phyloP scores from a whole-genome alignment of 2,329 filamentous ascomycete genomes.

The Colletotrichum magnum region DNA sequence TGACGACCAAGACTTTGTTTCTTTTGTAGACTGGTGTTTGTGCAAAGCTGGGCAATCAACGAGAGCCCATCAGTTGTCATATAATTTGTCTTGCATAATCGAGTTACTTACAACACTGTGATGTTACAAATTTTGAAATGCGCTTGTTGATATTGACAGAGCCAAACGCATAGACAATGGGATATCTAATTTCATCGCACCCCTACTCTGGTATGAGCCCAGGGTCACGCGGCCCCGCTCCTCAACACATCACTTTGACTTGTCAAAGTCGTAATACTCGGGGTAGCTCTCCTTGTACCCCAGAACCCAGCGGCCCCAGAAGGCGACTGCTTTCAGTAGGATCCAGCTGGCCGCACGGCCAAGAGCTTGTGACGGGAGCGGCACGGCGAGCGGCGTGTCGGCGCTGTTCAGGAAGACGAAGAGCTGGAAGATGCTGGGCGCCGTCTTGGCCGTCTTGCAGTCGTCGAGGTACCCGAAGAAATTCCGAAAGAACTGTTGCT shows the following conservation, averaged over 20 bases:
- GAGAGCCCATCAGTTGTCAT: no score
- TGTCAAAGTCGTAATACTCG: constrained; percentile 40
- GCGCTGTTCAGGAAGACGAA: constrained; percentile 44
- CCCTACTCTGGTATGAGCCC: no score
- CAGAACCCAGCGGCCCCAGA: constrained; percentile 37
- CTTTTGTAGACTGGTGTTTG: no score
- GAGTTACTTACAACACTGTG: no score
- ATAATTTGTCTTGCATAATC: no score
- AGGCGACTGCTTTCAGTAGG: constrained; percentile 19
- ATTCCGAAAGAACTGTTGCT: constrained; percentile 46
- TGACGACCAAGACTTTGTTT: no score
- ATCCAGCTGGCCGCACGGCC: constrained; percentile 36
- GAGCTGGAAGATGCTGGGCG: constrained; percentile 45
- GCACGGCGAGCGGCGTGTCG: constrained; percentile 44
- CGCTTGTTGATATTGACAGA: no score
- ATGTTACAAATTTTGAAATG: no score
- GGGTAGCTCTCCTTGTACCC: constrained; percentile 38
- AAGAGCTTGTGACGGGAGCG: constrained; percentile 36
- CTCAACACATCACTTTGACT: constrained; percentile 11
- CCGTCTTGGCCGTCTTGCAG: constrained; percentile 37
- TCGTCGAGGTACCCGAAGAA: constrained; percentile 47
- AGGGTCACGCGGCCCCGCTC: no score
- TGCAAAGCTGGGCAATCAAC: no score
- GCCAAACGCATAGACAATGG: no score
- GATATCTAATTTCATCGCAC: no score